Evolutionary conservation across 805 yeast genomes (phyloP).

Genomic region (Candida khao-thaluensis): DNA sequence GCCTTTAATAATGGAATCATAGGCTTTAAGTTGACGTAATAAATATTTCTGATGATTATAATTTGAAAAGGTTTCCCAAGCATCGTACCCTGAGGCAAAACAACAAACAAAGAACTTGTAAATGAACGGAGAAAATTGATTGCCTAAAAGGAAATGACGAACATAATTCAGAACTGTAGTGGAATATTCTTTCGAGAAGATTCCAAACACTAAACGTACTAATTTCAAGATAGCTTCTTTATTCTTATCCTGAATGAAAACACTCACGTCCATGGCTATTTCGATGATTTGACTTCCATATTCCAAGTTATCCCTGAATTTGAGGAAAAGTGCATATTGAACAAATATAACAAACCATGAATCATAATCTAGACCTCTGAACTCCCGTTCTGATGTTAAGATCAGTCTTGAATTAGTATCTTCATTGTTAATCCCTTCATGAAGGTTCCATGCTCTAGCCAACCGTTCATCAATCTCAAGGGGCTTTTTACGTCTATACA

Average conservation of each 20-base stretch:
- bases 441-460: constrained; percentile 62
- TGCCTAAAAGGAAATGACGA: constrained; percentile 61
- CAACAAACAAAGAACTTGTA: constrained; percentile 66
- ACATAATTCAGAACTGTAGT: constrained; percentile 53
- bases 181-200: constrained; percentile 47
- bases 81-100: constrained; percentile 58
- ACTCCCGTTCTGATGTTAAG: constrained; percentile 54
- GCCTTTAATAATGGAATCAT: constrained; percentile 61
- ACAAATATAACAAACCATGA: constrained; percentile 85
- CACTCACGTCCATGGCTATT: constrained; percentile 73
- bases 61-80: constrained; percentile 63
- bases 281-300: constrained; percentile 53
- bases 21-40: constrained; percentile 85
- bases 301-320: constrained; percentile 62
- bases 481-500: constrained; percentile 58
- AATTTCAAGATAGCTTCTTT: constrained; percentile 60
- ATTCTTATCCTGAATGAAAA: constrained; percentile 65
- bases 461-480: constrained; percentile 72
- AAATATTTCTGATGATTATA: constrained; percentile 88
- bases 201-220: constrained; percentile 63
- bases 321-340: constrained; percentile 69
- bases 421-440: constrained; percentile 49
- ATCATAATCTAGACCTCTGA: constrained; percentile 73
- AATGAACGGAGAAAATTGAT: constrained; percentile 73
- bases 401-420: constrained; percentile 29